Evolutionary conservation across 2,329 filamentous ascomycete species (phyloP).

Genomic region (Rhynchosporium graminicola): DNA sequence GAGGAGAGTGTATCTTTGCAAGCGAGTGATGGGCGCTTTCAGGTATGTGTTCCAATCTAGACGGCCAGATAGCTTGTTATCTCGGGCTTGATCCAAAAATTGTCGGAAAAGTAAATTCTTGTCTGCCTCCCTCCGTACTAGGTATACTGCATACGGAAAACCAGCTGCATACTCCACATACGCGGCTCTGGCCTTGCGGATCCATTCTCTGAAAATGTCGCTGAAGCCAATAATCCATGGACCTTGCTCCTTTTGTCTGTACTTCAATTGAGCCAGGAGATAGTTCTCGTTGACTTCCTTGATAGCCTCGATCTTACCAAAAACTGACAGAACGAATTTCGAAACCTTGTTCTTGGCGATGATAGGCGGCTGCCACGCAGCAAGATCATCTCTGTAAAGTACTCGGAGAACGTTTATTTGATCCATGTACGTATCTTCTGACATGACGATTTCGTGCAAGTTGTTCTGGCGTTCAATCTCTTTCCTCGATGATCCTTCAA

Average conservation of each 20-base stretch:
- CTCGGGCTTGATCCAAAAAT: conserved; percentile 79
- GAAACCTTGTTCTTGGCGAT: conserved; percentile 76
- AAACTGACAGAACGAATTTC: conserved; percentile 81
- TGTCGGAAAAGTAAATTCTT: conserved; percentile 83
- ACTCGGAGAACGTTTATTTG: conserved; percentile 83
- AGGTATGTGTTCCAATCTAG: conserved; percentile 94
- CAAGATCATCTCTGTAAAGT: conserved; percentile 82
- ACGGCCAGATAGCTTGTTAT: conserved; percentile 76
- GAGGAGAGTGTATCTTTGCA: conserved; percentile 87
- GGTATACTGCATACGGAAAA: conserved; percentile 80
- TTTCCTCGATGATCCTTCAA: conserved; percentile 74
- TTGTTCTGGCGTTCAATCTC: conserved; percentile 93
- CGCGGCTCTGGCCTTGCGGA: conserved; percentile 83
- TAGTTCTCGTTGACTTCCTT: conserved; percentile 91
- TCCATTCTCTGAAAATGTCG: conserved; percentile 98
- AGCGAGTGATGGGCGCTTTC: conserved; percentile 86
- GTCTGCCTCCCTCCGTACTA: conserved; percentile 81
- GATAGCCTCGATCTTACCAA: conserved; percentile 86
- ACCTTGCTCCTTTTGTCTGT: conserved; percentile 93
- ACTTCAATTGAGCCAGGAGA: conserved; percentile 90
- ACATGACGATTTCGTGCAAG: conserved; percentile 91
- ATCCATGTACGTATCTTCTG: conserved; percentile 88
- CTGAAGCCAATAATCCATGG: conserved; percentile 94
- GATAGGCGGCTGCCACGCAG: conserved; percentile 72
- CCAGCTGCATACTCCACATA: conserved; percentile 91